A percentile compares a stretch with the other conserved stretches of the same genome.
Conservation (phyloP, 768 basidiomycete species). For the Baorangia bicolor region DNA sequence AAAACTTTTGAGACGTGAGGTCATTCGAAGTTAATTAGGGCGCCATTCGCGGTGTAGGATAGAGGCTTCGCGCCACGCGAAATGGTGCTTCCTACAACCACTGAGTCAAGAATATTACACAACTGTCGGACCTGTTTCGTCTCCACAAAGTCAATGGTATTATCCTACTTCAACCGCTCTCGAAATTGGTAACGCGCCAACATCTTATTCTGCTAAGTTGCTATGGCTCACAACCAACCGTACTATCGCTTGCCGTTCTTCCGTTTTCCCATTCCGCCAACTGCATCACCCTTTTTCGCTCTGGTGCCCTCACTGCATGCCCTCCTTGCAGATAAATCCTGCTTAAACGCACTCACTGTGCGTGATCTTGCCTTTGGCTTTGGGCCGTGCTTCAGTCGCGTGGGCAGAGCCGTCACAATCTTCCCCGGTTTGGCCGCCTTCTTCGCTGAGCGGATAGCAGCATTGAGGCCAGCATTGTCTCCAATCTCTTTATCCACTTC, state of each 20-base stretch:
- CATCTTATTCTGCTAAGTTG: background rate
- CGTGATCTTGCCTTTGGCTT: constrained; percentile 32
- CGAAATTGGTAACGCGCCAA: background rate
- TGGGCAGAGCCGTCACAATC: constrained; percentile 57
- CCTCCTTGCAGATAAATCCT: constrained; percentile 52
- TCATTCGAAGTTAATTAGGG: constrained; percentile 22
- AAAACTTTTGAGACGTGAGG: constrained; percentile 10
- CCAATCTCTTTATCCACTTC: constrained; percentile 72
- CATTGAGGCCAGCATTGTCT: constrained; percentile 54
- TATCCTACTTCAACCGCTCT: background rate
- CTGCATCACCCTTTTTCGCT: constrained; percentile 59
- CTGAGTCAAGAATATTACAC: constrained; percentile 7
- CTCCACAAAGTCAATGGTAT: background rate
- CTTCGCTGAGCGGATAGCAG: constrained; percentile 87
- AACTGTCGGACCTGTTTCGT: background rate
- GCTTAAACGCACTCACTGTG: constrained; percentile 50
- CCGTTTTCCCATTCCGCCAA: constrained; percentile 54
- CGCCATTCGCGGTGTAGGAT: constrained; percentile 18
- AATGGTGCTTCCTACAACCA: constrained; percentile 23
- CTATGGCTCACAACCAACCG: background rate
- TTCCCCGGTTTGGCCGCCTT: constrained; percentile 71
- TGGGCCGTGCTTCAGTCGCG: constrained; percentile 36
- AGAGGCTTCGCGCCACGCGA: constrained; percentile 29
- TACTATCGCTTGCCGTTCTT: constrained; percentile 37
- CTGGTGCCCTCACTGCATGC: constrained; percentile 55